Percentiles rank a stretch among this genome's conserved stretches.
phyloP scores from a whole-genome alignment of 257 asterid species.

The Fraxinus pennsylvanica region DNA sequence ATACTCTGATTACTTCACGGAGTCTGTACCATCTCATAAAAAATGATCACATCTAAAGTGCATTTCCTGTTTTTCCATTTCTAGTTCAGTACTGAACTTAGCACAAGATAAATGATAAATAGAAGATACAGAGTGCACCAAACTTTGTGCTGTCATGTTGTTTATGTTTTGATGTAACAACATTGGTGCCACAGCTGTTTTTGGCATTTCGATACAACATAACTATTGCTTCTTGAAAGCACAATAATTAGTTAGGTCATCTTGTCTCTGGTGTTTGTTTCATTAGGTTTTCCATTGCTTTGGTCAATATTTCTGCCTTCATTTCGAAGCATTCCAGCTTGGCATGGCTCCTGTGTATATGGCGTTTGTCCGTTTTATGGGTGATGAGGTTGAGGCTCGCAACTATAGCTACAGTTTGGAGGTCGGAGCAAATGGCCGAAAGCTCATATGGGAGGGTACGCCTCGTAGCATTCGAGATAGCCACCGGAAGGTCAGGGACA shows the following conservation, averaged over 20 bases:
- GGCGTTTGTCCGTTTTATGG: slow-evolving; percentile 44
- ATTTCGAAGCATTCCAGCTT: slow-evolving; percentile 42
- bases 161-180: too few species aligned
- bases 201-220: neutral
- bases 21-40: too few species aligned
- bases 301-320: slow-evolving; percentile 41
- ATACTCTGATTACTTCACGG: too few species aligned
- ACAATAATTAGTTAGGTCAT: neutral
- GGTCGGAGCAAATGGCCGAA: slow-evolving; percentile 43
- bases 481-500: slow-evolving; percentile 41
- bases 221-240: neutral
- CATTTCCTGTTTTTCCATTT: too few species aligned
- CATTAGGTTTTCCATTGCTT: slow-evolving; percentile 42
- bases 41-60: too few species aligned
- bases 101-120: too few species aligned
- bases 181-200: neutral
- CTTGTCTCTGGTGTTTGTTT: neutral
- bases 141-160: too few species aligned
- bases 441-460: slow-evolving; percentile 40
- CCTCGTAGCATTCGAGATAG: slow-evolving; percentile 39
- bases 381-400: slow-evolving; percentile 40
- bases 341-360: slow-evolving; percentile 39
- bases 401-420: slow-evolving; percentile 40
- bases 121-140: too few species aligned
- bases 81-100: too few species aligned